Base-by-base conservation (phyloP, 495 filamentous ascomycete species). In the Trichoderma asperelloides region DNA sequence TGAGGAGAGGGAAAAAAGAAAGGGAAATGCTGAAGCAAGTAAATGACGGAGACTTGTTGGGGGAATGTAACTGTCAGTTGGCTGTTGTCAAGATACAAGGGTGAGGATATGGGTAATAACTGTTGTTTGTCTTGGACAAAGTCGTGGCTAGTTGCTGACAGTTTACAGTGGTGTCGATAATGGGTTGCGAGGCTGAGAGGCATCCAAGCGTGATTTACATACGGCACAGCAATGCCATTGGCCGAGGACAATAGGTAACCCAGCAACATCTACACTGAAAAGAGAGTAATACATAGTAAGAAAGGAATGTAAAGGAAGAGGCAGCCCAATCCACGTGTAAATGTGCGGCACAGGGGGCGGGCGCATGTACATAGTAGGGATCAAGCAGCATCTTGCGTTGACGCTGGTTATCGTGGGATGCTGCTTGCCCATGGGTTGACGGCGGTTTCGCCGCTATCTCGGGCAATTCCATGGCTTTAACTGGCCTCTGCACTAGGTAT, bases 371-470 rank as follows among this genome's bases (percentile, higher is more conserved):
- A n/a, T 5, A 57, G 13, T 21, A 30, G 9, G 27, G 23, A 25
- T 60, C 27, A 0, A 28, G 2, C 16, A 28, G 27, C 25, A 60
- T n/a, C 23, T 9, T 21, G 23, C 11, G 12, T 11, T 28, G 23
- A 60, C 6, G 6, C 6, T 33, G 33, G 33, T 7, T 30, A 60
- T 60, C 55, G 55, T 28, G 27, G 27, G 55, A 60, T 60, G 16
- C 27, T 15, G 5, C 28, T 37, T 7, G 33, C 33, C 33, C 33
- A 37, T 37, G 33, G 55, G 8, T 23, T 18, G 47, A 60, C 16
- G 55, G 13, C 55, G 23, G 55, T 60, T 60, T 60, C 25, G 55
- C 55, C 55, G 55, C n/a, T 60, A 60, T 60, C 55, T 60, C 55
- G 55, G 55, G 47, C 47, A 51, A 51, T 51, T n/a, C n/a, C 23